Conservation (phyloP, 2,329 filamentous ascomycete species). For the Neospermospora avenae region DNA sequence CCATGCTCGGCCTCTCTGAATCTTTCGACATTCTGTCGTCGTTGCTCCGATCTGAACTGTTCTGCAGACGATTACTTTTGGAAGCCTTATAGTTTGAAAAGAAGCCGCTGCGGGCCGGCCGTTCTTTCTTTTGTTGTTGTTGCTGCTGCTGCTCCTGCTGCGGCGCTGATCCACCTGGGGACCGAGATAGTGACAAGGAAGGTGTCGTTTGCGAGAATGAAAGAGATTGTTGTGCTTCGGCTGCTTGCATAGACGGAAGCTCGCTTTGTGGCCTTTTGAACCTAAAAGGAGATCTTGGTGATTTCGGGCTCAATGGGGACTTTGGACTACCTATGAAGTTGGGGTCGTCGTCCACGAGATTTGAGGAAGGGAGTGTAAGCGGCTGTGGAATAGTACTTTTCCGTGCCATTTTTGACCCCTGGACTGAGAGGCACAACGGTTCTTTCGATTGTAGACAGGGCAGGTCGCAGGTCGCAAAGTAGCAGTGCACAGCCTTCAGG, state of each 20-base stretch:
- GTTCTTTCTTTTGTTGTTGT: conserved; percentile 19
- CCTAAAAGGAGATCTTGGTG: conserved; percentile 32
- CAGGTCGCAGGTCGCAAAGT: conserved; percentile 10
- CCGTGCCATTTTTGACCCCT: conserved; percentile 29
- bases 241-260: conserved; percentile 21
- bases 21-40: conserved; percentile 37
- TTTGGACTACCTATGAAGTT: conserved; percentile 21
- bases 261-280: conserved; percentile 27
- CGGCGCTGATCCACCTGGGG: conserved; percentile 11
- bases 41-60: conserved; percentile 29
- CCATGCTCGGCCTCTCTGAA: conserved; percentile 30
- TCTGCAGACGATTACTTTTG: conserved; percentile 42
- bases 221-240: conserved; percentile 19
- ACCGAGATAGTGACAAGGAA: conserved; percentile 23
- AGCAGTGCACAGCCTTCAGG: conserved; percentile 24
- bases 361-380: conserved; percentile 30
- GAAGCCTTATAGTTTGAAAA: conserved; percentile 47
- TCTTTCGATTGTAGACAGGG: conserved; percentile 5
- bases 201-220: conserved; percentile 24
- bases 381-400: conserved; percentile 32
- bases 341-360: conserved; percentile 15
- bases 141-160: conserved; percentile 18
- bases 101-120: conserved; percentile 36
- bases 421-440: conserved; percentile 15
- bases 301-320: conserved; percentile 28